Percentiles rank a stretch among this genome's conserved stretches.
Conservation (phyloP, 1,284 basidiomycete genomes). For the Ustilago xerochloae region DNA sequence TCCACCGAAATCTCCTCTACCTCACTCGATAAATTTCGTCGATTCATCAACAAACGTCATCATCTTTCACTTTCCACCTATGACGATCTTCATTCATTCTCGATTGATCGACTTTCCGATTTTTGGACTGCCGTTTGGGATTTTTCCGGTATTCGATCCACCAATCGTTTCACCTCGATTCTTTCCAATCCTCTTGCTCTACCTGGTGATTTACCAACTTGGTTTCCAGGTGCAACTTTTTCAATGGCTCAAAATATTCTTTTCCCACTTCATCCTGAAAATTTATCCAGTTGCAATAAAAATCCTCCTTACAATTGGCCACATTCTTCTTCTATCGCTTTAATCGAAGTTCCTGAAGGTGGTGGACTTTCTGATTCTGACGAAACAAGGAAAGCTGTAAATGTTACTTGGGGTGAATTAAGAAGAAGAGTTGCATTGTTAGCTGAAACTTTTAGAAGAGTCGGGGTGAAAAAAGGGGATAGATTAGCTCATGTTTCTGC, state of each 20-base stretch:
- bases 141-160: slow-evolving; percentile 41
- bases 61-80: slow-evolving; percentile 41
- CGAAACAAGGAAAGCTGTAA: slow-evolving; percentile 9
- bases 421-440: slow-evolving; percentile 39
- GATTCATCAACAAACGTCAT: slow-evolving; percentile 37
- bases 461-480: slow-evolving; percentile 39
- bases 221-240: slow-evolving; percentile 46
- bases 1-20: slow-evolving; percentile 25
- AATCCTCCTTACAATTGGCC: slow-evolving; percentile 49
- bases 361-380: slow-evolving; percentile 26
- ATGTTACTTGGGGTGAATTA: slow-evolving; percentile 46
- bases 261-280: slow-evolving; percentile 52
- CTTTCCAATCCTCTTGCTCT: slow-evolving; percentile 44
- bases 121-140: slow-evolving; percentile 53
- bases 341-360: slow-evolving; percentile 48
- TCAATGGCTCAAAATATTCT: slow-evolving; percentile 49
- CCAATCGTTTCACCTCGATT: slow-evolving; percentile 28
- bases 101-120: slow-evolving; percentile 36
- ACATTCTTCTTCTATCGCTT: slow-evolving; percentile 8
- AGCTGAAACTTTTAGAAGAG: slow-evolving; percentile 35
- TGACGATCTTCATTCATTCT: slow-evolving; percentile 49
- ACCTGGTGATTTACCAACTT: slow-evolving; percentile 44
- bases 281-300: slow-evolving; percentile 40
- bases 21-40: slow-evolving; percentile 49
- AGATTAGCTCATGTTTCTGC: slow-evolving; percentile 42